A percentile compares a stretch with the other conserved stretches of the same genome.
These are phyloP conservation scores for Aspergillus brunneoviolaceus DNA, from an alignment of 2,329 filamentous ascomycete species.

Conservation along the genomic window DNA sequence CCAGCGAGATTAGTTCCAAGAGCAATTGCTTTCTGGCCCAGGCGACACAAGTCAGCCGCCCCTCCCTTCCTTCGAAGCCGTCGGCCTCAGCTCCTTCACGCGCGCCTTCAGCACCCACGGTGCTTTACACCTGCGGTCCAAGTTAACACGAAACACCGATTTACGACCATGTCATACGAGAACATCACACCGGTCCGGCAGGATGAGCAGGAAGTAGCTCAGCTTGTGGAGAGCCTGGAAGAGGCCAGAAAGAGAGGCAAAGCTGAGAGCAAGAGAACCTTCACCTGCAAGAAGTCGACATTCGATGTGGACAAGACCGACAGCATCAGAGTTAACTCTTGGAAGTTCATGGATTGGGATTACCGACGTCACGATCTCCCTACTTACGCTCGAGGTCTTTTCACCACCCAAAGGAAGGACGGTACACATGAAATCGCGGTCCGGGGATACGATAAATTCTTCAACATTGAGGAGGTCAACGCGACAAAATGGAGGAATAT, in stretches of 20 bases:
- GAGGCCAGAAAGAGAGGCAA: constrained; percentile 48
- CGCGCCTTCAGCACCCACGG: background rate
- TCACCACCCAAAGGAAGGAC: constrained; percentile 71
- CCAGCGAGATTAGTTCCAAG: background rate
- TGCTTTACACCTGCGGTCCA: background rate
- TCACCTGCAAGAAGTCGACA: constrained; percentile 76
- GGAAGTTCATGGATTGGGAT: constrained; percentile 92
- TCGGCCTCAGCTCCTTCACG: background rate
- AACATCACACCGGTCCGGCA: constrained; percentile 60
- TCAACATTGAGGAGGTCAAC: constrained; percentile 81
- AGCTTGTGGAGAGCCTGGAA: constrained; percentile 66
- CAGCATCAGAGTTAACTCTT: constrained; percentile 75
- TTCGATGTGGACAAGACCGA: constrained; percentile 68
- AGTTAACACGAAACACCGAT: background rate
- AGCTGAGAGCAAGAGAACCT: constrained; percentile 54
- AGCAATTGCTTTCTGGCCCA: background rate
- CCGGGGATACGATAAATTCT: constrained; percentile 98
- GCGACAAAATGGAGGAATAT: constrained; percentile 84
- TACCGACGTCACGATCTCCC: constrained; percentile 86
- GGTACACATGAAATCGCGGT: constrained; percentile 75
- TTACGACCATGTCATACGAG: background rate
- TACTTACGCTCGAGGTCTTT: constrained; percentile 89
- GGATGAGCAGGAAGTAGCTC: constrained; percentile 64
- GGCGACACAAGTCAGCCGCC: background rate
- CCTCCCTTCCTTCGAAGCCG: background rate